These are phyloP conservation scores for Fonsecaea multimorphosa DNA, from an alignment of 2,329 filamentous ascomycete genomes.

Conservation along the genomic window DNA sequence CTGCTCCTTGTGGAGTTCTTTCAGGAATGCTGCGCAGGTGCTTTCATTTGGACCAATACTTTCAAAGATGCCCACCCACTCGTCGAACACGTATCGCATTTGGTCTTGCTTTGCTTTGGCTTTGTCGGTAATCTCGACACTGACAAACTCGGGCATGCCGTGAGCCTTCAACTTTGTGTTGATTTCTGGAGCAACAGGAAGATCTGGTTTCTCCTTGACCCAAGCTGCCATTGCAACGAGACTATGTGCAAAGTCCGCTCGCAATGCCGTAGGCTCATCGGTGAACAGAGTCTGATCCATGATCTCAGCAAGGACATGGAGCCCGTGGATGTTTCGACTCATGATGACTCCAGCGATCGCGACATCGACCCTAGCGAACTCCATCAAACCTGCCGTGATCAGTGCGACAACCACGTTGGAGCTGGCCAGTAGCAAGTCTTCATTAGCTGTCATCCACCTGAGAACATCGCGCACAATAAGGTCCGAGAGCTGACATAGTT, in stretches of 20 bases:
- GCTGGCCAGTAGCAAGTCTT: constrained; percentile 68
- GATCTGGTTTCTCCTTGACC: constrained; percentile 74
- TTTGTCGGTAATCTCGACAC: constrained; percentile 62
- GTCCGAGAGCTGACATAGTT: constrained; percentile 63
- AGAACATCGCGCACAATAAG: constrained; percentile 53
- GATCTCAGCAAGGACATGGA: constrained; percentile 80
- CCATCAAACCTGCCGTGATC: constrained; percentile 65
- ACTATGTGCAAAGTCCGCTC: constrained; percentile 84
- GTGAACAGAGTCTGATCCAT: constrained; percentile 79
- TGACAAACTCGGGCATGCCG: constrained; percentile 61
- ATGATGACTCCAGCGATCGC: constrained; percentile 75
- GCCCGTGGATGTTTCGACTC: constrained; percentile 71
- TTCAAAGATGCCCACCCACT: constrained; percentile 86
- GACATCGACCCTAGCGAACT: constrained; percentile 69
- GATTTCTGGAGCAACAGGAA: constrained; percentile 71
- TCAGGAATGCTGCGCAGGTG: constrained; percentile 75
- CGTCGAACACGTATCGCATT: constrained; percentile 92
- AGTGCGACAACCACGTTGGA: constrained; percentile 66
- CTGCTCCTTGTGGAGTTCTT: constrained; percentile 77
- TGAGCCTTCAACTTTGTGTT: constrained; percentile 67
- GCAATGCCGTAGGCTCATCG: constrained; percentile 76
- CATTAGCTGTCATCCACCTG: constrained; percentile 57
- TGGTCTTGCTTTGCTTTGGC: constrained; percentile 73
- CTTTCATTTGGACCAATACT: constrained; percentile 78
- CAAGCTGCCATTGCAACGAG: constrained; percentile 81